Base-by-base conservation (phyloP, 176 grass and related monocot species). In the Tuctoria greenei region DNA sequence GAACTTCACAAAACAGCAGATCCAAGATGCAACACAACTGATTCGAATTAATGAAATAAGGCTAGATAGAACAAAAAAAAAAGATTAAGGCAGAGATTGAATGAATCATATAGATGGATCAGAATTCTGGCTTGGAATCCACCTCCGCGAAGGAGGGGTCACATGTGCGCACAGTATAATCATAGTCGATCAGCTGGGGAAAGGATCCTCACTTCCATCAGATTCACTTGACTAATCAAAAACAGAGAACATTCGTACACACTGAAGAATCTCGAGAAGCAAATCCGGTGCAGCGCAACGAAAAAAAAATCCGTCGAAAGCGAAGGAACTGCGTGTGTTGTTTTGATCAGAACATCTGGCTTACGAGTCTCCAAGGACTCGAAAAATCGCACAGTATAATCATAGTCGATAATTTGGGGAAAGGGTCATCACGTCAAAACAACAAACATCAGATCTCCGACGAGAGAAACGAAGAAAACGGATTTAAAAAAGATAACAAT, bases 111-210 rank as follows among this genome's bases (percentile, higher is more conserved):
- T 5, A 45, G n/a, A 69, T 46, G 62, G 87, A 82, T 86, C 87
- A 86, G 87, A 82, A 52, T 67, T 73, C 87, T 86, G 87, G 87
- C 87, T 86, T 90, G 83, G 55, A 61, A 59, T 45, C 70, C 61
- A 79, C 74, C 83, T 73, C 42, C 55, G 11, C 14, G 42, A 67
- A 79, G 12, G 56, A 82, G 64, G 17, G 60, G 49, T 28, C 23
- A 41, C 67, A 80, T 21, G 38, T 50, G 62, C 67, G 82, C 77
- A 64, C 54, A 75, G 70, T 80, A 45, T 74, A 84, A 68, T 84
- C 77, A 71, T 64, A 60, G 72, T 88, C 84, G 88, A 90, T 90
- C 84, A 90, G 69, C 9, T 82, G 88, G 80, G 88, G 88, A 90
- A 90, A 90, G 81, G 57, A 44, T 90, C 90, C 38, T 87, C 90